Evolutionary conservation across 2,329 filamentous ascomycete species (phyloP).

Genomic region (Penicillium sclerotiorum): DNA sequence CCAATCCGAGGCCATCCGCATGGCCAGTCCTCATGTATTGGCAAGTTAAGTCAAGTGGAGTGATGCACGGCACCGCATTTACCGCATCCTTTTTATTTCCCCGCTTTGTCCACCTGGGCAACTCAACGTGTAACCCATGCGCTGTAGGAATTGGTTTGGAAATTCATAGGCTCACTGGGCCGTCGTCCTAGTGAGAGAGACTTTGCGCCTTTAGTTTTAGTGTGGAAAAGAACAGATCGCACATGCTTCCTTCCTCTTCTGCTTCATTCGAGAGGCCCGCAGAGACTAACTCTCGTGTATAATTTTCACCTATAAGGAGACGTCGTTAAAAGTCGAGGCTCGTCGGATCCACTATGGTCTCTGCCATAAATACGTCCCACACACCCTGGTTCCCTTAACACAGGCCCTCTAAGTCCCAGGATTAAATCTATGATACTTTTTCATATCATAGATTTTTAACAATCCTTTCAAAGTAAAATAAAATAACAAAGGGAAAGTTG

Average conservation of each 20-base stretch:
- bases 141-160: background rate
- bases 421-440: too few relatives aligned
- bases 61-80: constrained; percentile 20
- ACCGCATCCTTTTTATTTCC: constrained; percentile 13
- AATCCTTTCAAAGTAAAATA: background rate
- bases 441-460: background rate
- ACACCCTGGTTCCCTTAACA: constrained; percentile 2
- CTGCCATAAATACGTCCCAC: constrained; percentile 19
- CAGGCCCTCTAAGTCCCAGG: background rate
- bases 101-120: constrained; percentile 3
- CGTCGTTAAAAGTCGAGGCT: background rate
- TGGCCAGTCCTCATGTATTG: background rate
- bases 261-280: constrained; percentile 28
- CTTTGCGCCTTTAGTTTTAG: too few relatives aligned
- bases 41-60: constrained; percentile 5
- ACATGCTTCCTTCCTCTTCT: constrained; percentile 28
- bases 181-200: too few relatives aligned
- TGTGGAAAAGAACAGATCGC: background rate
- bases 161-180: too few relatives aligned
- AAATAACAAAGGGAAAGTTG: background rate
- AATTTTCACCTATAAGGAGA: constrained; percentile 7
- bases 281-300: constrained; percentile 11
- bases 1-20: too few relatives aligned
- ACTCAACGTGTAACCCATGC: constrained; percentile 8
- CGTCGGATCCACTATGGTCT: constrained; percentile 3